Percentiles rank a stretch among this genome's conserved stretches.
Conservation (phyloP, 169 alveolate genomes). For the Plasmodium yoelii region DNA sequence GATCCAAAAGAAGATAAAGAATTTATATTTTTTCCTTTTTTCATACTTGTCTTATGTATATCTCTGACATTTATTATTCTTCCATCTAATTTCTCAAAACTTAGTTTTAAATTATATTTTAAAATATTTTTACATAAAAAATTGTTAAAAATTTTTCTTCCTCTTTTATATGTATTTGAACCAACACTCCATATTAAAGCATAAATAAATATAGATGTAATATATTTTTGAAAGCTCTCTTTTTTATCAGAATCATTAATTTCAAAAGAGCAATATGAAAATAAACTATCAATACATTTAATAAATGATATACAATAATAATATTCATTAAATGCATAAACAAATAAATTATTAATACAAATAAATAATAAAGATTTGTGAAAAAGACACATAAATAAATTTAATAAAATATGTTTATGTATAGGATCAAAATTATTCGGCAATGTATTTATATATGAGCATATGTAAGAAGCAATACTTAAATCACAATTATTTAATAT, state of each 20-base stretch:
- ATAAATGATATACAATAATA: conserved; percentile 68
- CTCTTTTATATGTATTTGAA: conserved; percentile 72
- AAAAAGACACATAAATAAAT: conserved; percentile 50
- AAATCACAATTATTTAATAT: conserved; percentile 95
- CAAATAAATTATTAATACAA: conserved; percentile 49
- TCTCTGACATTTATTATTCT: conserved; percentile 32
- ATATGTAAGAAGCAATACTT: conserved; percentile 76
- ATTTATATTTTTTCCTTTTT: background rate
- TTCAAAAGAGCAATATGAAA: conserved; percentile 65
- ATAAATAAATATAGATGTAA: conserved; percentile 68
- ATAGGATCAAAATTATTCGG: conserved; percentile 69
- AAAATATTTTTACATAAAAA: conserved; percentile 55
- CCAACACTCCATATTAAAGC: conserved; percentile 70
- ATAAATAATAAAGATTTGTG: conserved; percentile 53
- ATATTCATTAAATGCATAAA: conserved; percentile 64
- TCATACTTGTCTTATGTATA: background rate
- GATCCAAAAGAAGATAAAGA: background rate
- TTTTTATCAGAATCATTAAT: conserved; percentile 37
- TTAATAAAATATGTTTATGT: conserved; percentile 72
- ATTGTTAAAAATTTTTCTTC: conserved; percentile 60
- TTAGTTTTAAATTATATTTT: conserved; percentile 53
- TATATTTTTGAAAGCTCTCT: conserved; percentile 56
- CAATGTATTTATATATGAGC: conserved; percentile 54
- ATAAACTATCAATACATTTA: conserved; percentile 59
- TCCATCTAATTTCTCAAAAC: conserved; percentile 57